Evolutionary conservation across 495 filamentous ascomycete genomes (phyloP), one percentile per base, ranked within the genome.

Genomic region (Xylaria palmicola): DNA sequence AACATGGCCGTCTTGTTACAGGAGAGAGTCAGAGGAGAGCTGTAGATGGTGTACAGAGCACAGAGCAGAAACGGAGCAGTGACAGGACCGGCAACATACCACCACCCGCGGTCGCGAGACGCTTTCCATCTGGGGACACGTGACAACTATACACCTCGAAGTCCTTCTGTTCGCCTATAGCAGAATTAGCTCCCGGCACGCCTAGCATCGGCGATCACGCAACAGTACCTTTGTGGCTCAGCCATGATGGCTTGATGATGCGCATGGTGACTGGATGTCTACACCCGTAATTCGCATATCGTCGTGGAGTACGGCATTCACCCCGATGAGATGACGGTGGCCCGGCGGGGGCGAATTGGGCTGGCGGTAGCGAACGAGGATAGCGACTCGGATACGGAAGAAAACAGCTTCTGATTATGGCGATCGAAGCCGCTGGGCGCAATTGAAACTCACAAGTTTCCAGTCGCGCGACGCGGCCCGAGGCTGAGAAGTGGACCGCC

Each of bases 141-240:
- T 98, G 91, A 75, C 93, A 96, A 70, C 90, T 95, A 77, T 97
- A 99, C 61, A 97, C 92, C 75, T 98, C 95, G 74, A 94, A 94
- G 68, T 96, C 92, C 67, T 96, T 96, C 73, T 93, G 90, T 78
- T 98, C 93, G 65, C 92, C 93, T 90, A 59, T 32, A 34, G 37
- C 29, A 1, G 20, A 19, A 8, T 55, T 13, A 43, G 26, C 34
- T 34, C 44, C 55, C 57, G 48, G 53, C 56, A 56, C 40, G 41
- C 55, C 6, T 6, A 44, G 59, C 57, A 60, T 59, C 60, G 7
- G 37, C 48, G 62, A 70, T 62, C 64, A 64, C 41, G 49, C 26
- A 13, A 20, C 27, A 78, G 63, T 80, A 92, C 91, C 90, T 78
- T 88, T 89, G 80, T 96, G 94, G 52, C 86, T 92, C 59, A 98